Evolutionary conservation across 2,329 filamentous ascomycete genomes (phyloP).

Genomic region (Penicillium polonicum): DNA sequence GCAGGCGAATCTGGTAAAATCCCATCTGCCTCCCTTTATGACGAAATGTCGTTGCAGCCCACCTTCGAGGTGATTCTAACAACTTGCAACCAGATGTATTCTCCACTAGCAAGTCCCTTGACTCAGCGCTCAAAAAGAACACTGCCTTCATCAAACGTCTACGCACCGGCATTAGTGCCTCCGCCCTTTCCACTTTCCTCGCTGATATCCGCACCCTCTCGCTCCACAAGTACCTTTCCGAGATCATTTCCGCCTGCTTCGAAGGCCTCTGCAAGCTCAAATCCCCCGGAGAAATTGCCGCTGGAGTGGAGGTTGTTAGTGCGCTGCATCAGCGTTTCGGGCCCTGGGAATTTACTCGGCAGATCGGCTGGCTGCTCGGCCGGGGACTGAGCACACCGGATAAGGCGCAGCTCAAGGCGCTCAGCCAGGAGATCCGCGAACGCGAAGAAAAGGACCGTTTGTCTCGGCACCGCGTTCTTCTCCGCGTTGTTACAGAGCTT

Average conservation of each 20-base stretch:
- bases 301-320: constrained; percentile 88
- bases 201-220: constrained; percentile 88
- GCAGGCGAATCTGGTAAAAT: constrained; percentile 75
- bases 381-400: constrained; percentile 90
- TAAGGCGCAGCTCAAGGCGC: constrained; percentile 74
- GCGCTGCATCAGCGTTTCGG: constrained; percentile 96
- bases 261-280: constrained; percentile 92
- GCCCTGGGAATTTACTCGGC: constrained; percentile 82
- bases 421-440: constrained; percentile 79
- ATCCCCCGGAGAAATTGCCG: constrained; percentile 84
- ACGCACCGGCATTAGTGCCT: constrained; percentile 79
- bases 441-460: constrained; percentile 95
- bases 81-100: constrained; percentile 64
- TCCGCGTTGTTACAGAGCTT: constrained; percentile 89
- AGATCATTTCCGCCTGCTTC: constrained; percentile 93
- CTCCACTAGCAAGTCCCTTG: constrained; percentile 72
- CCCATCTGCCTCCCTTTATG: constrained; percentile 14
- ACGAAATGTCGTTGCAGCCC: constrained; percentile 8
- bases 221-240: constrained; percentile 92
- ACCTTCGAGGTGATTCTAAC: constrained; percentile 16
- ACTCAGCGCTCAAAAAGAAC: constrained; percentile 96
- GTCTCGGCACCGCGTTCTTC: constrained; percentile 75
- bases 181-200: constrained; percentile 78
- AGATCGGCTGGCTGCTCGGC: constrained; percentile 87
- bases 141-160: constrained; percentile 97